Percentiles rank a stretch among this genome's conserved stretches.
These are phyloP conservation scores for Neoarthrinium moseri DNA, from an alignment of 2,329 filamentous ascomycete genomes.

Conservation along the genomic window DNA sequence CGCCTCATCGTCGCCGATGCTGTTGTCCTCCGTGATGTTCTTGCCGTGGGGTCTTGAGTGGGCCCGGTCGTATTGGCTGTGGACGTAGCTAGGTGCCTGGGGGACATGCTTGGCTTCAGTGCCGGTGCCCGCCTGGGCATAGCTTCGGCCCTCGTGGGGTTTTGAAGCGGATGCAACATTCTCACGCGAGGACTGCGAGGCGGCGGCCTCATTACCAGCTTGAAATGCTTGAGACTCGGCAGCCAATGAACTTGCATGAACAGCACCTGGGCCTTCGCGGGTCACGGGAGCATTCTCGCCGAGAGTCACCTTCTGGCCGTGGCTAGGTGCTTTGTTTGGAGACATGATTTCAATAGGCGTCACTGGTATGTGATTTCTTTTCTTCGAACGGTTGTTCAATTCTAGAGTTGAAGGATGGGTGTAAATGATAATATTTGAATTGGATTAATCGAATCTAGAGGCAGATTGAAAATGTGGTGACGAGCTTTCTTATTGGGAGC, in stretches of 20 bases:
- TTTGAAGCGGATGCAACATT: conserved; percentile 32
- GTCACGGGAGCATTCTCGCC: conserved; percentile 47
- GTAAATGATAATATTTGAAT: too few species aligned
- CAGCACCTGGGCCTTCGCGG: conserved; percentile 61
- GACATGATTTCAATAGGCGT: too few species aligned
- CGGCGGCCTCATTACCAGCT: conserved; percentile 57
- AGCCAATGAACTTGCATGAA: conserved; percentile 71
- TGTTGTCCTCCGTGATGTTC: conserved; percentile 36
- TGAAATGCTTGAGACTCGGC: conserved; percentile 61
- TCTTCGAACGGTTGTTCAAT: too few species aligned
- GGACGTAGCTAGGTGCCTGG: conserved; percentile 37
- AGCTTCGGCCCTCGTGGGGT: conserved; percentile 39
- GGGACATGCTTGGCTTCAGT: conserved; percentile 12
- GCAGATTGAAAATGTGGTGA: too few species aligned
- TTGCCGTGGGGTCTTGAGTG: conserved; percentile 39
- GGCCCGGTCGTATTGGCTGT: conserved; percentile 30
- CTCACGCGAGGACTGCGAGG: conserved; percentile 39
- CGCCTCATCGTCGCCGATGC: conserved; percentile 33
- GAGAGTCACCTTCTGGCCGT: conserved; percentile 42
- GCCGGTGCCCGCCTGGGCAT: conserved; percentile 41
- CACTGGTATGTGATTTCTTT: too few species aligned
- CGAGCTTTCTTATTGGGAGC: too few species aligned
- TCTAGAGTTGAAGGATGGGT: too few species aligned
- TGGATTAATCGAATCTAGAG: too few species aligned
- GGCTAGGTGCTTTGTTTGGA: conserved; percentile 21